phyloP scores from a whole-genome alignment of 768 basidiomycete genomes.

The Termitomyces eurrhizus region DNA sequence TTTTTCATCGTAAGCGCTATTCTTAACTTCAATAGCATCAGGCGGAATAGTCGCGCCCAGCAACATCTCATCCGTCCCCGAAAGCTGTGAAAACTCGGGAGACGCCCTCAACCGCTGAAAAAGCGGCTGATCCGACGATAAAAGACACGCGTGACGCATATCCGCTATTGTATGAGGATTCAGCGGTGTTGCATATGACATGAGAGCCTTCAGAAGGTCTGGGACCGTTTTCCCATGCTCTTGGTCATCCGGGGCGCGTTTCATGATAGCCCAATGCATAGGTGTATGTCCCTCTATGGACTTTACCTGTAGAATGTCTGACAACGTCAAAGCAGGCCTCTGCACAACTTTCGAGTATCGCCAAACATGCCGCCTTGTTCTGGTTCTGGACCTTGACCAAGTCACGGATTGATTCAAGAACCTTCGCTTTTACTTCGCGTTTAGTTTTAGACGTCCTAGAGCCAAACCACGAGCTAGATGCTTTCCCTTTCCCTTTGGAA shows the following conservation, averaged over 20 bases:
- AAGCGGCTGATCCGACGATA: slow-evolving; percentile 54
- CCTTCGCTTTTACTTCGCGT: slow-evolving; percentile 49
- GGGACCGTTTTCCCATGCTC: slow-evolving; percentile 26
- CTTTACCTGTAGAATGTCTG: slow-evolving; percentile 55
- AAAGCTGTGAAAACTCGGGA: slow-evolving; percentile 48
- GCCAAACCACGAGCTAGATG: slow-evolving; percentile 29
- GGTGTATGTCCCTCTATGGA: slow-evolving; percentile 64
- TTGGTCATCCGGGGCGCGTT: slow-evolving; percentile 42
- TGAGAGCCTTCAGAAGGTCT: slow-evolving; percentile 45
- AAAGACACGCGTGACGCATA: slow-evolving; percentile 61
- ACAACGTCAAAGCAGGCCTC: slow-evolving; percentile 58
- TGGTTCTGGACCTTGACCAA: slow-evolving; percentile 39
- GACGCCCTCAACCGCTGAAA: slow-evolving; percentile 56
- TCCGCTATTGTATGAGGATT: slow-evolving; percentile 47
- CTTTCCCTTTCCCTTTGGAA: slow-evolving; percentile 24
- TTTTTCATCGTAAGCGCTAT: slow-evolving; percentile 44
- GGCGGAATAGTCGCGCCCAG: slow-evolving; percentile 36
- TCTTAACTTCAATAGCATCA: slow-evolving; percentile 54
- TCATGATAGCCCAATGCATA: slow-evolving; percentile 72
- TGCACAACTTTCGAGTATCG: slow-evolving; percentile 59
- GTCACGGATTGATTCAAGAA: slow-evolving; percentile 52
- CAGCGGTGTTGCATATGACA: slow-evolving; percentile 48
- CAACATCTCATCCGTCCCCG: slow-evolving; percentile 50
- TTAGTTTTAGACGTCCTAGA: slow-evolving; percentile 32
- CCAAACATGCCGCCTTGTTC: slow-evolving; percentile 26